Evolutionary conservation across 1,284 basidiomycete species (phyloP).

Genomic region (Schizophyllum commune): DNA sequence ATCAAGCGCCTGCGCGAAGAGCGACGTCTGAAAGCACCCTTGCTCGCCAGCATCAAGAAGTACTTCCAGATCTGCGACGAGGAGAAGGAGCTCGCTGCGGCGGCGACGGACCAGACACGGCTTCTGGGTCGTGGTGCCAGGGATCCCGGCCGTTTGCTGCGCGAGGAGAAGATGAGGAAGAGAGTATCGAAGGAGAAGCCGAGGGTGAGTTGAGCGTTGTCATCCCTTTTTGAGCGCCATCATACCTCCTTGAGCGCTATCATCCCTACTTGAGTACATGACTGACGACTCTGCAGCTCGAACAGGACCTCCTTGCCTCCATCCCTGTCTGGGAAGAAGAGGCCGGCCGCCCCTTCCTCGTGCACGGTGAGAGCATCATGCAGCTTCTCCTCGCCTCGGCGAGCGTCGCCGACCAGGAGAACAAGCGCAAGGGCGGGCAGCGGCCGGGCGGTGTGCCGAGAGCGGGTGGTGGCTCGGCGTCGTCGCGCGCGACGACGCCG

Average conservation of each 20-base stretch:
- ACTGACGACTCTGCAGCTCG: slow-evolving; percentile 48
- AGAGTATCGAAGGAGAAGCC: slow-evolving; percentile 93
- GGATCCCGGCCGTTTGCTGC: slow-evolving; percentile 70
- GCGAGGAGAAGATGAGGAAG: slow-evolving; percentile 98
- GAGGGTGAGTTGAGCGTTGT: slow-evolving; percentile 65
- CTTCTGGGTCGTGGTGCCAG: slow-evolving; percentile 72
- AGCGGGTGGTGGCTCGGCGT: slow-evolving; percentile 41
- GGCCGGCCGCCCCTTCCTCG: slow-evolving; percentile 71
- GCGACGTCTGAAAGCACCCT: slow-evolving; percentile 64
- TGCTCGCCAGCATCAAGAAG: slow-evolving; percentile 75
- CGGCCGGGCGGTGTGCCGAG: slow-evolving; percentile 29
- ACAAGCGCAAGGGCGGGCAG: slow-evolving; percentile 41
- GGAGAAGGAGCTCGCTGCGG: slow-evolving; percentile 79
- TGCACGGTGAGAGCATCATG: slow-evolving; percentile 80
- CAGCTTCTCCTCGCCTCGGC: slow-evolving; percentile 70
- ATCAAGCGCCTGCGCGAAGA: slow-evolving; percentile 78
- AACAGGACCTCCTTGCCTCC: slow-evolving; percentile 74
- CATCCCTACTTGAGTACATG: too few relatives aligned
- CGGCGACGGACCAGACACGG: slow-evolving; percentile 72
- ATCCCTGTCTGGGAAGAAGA: slow-evolving; percentile 89
- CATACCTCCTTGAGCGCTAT: too few relatives aligned
- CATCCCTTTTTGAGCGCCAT: too few relatives aligned
- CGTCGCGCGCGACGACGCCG: slow-evolving; percentile 54
- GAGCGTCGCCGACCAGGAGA: slow-evolving; percentile 70
- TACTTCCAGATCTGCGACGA: slow-evolving; percentile 92